A percentile compares a stretch with the other conserved stretches of the same genome.
These are phyloP conservation scores for Plasmodium reichenowi DNA, from an alignment of 169 alveolate genomes.

Conservation along the genomic window DNA sequence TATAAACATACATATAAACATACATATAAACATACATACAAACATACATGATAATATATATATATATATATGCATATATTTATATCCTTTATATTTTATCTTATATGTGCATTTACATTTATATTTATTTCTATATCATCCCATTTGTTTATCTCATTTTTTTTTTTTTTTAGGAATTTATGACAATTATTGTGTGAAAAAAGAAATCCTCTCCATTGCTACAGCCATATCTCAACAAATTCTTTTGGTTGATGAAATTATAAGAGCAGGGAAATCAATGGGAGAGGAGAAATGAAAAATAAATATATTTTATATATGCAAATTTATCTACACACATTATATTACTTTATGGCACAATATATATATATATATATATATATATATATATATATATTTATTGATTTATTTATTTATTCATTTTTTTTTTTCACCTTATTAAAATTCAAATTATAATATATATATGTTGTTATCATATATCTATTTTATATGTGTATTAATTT, in stretches of 20 bases:
- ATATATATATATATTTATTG: neutral
- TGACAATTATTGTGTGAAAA: constrained; percentile 97
- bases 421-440: neutral
- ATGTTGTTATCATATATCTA: too few species aligned
- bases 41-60: too few species aligned
- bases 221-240: constrained; percentile 99
- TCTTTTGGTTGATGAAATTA: constrained; percentile 97
- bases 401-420: neutral
- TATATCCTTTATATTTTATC: too few species aligned
- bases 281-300: constrained; percentile 53
- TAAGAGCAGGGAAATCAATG: constrained; percentile 98
- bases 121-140: neutral
- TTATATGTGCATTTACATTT: too few species aligned
- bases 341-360: neutral
- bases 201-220: constrained; percentile 95
- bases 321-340: neutral
- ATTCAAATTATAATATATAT: too few species aligned
- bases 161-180: constrained; percentile 86
- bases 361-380: neutral
- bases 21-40: neutral
- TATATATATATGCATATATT: too few species aligned
- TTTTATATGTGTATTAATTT: too few species aligned
- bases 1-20: neutral
- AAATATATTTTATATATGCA: neutral
- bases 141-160: neutral